Conservation (phyloP, 2,329 filamentous ascomycete genomes). For the Cladosporium cucumerinum region DNA sequence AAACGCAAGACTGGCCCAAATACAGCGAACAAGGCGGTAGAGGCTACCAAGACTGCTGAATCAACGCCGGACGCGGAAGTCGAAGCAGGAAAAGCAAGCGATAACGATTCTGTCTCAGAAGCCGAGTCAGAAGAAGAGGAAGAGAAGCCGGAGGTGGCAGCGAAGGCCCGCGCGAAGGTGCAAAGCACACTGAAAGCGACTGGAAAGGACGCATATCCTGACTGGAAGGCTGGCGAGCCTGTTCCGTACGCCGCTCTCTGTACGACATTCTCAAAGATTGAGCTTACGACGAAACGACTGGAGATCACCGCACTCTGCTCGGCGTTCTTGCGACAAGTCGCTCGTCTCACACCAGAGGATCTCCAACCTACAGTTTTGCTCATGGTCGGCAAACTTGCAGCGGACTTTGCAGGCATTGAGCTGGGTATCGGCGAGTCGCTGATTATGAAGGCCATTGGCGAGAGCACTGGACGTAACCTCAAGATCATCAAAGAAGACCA, state of each 20-base stretch:
- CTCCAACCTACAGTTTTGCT: conserved; percentile 83
- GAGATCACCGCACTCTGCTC: conserved; percentile 87
- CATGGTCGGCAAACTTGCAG: conserved; percentile 97
- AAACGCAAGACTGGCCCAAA: conserved; percentile 21
- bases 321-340: conserved; percentile 87
- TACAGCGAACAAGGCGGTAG: conserved; percentile 2
- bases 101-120: conserved; percentile 17
- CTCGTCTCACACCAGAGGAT: conserved; percentile 83
- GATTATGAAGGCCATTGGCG: conserved; percentile 98
- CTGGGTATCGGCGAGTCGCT: conserved; percentile 97
- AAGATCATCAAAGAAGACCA: conserved; percentile 92
- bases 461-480: conserved; percentile 84
- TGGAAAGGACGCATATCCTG: conserved; percentile 79
- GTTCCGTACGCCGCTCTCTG: conserved; percentile 94
- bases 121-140: conserved; percentile 51
- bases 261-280: conserved; percentile 88
- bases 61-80: conserved; percentile 20
- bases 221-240: conserved; percentile 85
- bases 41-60: neutral
- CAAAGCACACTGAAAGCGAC: conserved; percentile 70
- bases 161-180: conserved; percentile 74
- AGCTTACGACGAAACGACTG: conserved; percentile 89
- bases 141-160: conserved; percentile 67
- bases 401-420: conserved; percentile 94
- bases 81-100: conserved; percentile 16